A percentile compares a stretch with the other conserved stretches of the same genome.
Conservation (phyloP, 2,329 filamentous ascomycete species). For the Endoconidiophora polonica region DNA sequence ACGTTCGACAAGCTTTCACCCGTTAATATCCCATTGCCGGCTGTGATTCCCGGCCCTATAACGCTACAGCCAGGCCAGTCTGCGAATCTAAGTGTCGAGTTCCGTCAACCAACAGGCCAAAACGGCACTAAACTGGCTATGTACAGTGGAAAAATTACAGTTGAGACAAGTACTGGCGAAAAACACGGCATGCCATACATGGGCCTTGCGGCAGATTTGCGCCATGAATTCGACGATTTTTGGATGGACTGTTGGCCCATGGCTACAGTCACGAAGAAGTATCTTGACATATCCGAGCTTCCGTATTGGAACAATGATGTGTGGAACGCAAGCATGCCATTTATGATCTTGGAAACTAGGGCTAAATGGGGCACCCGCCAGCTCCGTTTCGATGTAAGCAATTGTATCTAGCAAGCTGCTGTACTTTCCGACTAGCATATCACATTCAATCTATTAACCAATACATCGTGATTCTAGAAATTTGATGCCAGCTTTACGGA, state of each 20-base stretch:
- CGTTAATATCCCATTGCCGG: slow-evolving; percentile 1
- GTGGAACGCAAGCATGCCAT: slow-evolving; percentile 8
- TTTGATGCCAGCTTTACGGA: slow-evolving; percentile 25
- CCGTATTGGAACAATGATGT: slow-evolving; percentile 4
- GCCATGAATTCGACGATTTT: slow-evolving; percentile 4
- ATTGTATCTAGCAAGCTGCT: background rate
- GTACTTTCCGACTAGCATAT: background rate
- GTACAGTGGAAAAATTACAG: slow-evolving; percentile 28
- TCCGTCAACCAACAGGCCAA: slow-evolving; percentile 17
- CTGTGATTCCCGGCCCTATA: background rate
- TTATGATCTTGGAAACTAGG: slow-evolving; percentile 3
- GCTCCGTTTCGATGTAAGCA: slow-evolving; percentile 13
- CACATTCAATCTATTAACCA: background rate
- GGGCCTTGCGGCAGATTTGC: slow-evolving; percentile 5
- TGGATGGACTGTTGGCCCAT: slow-evolving; percentile 8
- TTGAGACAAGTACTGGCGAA: slow-evolving; percentile 25
- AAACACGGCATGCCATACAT: slow-evolving; percentile 26
- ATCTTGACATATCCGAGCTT: background rate
- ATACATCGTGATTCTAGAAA: slow-evolving; percentile 1
- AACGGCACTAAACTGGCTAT: slow-evolving; percentile 22
- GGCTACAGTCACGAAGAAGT: background rate
- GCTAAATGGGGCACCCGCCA: slow-evolving; percentile 12
- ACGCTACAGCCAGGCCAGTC: background rate
- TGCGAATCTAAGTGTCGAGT: slow-evolving; percentile 15
- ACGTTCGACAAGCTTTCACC: slow-evolving; percentile 7